Conservation (phyloP, 768 basidiomycete species). For the Tricholoma sp. region DNA sequence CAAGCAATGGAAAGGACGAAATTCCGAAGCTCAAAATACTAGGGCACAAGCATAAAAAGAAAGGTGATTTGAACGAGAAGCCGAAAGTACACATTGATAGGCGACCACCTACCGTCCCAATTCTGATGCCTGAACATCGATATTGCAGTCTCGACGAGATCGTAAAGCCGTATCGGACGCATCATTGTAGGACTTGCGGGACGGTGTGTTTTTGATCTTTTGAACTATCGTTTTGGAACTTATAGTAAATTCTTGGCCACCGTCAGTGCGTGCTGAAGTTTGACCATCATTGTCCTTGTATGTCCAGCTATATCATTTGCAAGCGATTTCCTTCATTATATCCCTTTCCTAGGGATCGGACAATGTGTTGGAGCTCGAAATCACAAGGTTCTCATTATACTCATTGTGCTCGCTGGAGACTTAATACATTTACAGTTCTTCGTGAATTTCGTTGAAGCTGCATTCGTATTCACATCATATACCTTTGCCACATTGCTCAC, state of each 20-base stretch:
- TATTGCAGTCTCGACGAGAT: slow-evolving; percentile 63
- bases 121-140: slow-evolving; percentile 57
- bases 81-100: slow-evolving; percentile 22
- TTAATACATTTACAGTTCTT: slow-evolving; percentile 56
- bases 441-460: slow-evolving; percentile 72
- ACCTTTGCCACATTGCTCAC: slow-evolving; percentile 55
- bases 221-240: neutral
- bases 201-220: slow-evolving; percentile 47
- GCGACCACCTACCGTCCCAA: slow-evolving; percentile 30
- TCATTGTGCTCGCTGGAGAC: neutral
- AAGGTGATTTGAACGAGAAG: neutral
- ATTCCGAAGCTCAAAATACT: neutral
- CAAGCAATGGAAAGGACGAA: neutral
- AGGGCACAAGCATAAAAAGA: neutral
- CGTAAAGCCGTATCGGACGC: slow-evolving; percentile 69
- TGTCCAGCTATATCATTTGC: slow-evolving; percentile 18
- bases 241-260: neutral
- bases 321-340: neutral
- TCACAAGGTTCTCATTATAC: slow-evolving; percentile 54
- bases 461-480: slow-evolving; percentile 55
- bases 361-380: slow-evolving; percentile 93
- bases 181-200: slow-evolving; percentile 83
- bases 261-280: slow-evolving; percentile 73
- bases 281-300: slow-evolving; percentile 90
- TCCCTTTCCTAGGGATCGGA: slow-evolving; percentile 66